Percentiles rank a stretch among this genome's conserved stretches.
Evolutionary conservation across 345 rosid species (phyloP).

Genomic region (Barbarea vulgaris): DNA sequence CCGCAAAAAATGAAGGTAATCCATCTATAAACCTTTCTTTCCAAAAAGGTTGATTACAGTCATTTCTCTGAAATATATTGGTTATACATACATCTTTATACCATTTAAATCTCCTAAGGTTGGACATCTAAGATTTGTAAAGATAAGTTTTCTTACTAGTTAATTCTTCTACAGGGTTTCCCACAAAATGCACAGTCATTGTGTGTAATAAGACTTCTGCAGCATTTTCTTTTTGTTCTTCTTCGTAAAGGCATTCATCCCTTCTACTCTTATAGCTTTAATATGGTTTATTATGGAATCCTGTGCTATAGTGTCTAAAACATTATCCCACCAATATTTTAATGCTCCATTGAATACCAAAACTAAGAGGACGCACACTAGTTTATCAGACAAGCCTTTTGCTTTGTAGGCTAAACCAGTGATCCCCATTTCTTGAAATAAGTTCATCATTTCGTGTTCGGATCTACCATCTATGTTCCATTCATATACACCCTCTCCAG

Average conservation of each 20-base stretch:
- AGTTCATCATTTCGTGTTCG: not conserved
- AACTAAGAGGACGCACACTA: not conserved
- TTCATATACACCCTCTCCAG: not conserved
- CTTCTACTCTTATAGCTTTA: not conserved
- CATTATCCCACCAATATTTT: slow-evolving; percentile 6
- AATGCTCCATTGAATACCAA: not conserved
- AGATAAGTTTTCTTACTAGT: no score
- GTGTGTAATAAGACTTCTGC: not conserved
- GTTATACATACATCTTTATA: no score
- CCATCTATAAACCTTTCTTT: no score
- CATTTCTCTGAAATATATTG: no score
- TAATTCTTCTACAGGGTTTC: not conserved
- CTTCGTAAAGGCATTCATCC: not conserved
- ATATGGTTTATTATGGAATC: not conserved
- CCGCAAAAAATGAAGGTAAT: no score
- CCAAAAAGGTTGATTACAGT: no score
- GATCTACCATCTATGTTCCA: not conserved
- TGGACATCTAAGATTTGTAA: no score
- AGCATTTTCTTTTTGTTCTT: not conserved
- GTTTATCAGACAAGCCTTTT: not conserved
- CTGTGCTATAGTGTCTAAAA: not conserved
- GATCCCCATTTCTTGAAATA: not conserved
- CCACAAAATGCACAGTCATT: not conserved
- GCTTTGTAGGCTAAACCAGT: not conserved
- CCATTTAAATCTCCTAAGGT: no score